Evolutionary conservation across 495 filamentous ascomycete genomes (phyloP).

Genomic region (Parachaetomium inaequale): DNA sequence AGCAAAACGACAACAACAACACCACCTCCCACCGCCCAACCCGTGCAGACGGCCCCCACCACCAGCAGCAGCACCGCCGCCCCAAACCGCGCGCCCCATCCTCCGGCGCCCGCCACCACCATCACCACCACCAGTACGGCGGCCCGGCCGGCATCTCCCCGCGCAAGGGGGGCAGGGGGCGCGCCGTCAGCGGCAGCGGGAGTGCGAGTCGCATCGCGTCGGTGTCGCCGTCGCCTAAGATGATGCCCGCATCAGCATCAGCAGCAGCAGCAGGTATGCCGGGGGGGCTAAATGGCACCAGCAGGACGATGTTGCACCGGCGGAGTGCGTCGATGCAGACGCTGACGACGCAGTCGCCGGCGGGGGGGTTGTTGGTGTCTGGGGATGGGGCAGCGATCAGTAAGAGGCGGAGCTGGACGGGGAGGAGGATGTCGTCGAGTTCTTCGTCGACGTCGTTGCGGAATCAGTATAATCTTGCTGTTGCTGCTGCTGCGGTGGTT

Average conservation of each 20-base stretch:
- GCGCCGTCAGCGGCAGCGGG: constrained; percentile 22
- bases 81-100: constrained; percentile 43
- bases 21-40: constrained; percentile 12
- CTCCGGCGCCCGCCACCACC: constrained; percentile 40
- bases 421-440: constrained; percentile 4
- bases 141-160: constrained; percentile 32
- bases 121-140: too few species aligned
- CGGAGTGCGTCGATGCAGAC: constrained; percentile 31
- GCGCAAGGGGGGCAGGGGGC: constrained; percentile 40
- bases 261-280: too few species aligned
- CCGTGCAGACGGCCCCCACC: constrained; percentile 10
- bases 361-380: not conserved
- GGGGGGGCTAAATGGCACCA: not conserved
- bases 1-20: too few species aligned
- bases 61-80: constrained; percentile 29
- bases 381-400: constrained; percentile 17
- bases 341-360: constrained; percentile 5
- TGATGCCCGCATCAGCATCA: constrained; percentile 14
- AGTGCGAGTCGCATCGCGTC: not conserved
- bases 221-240: constrained; percentile 5
- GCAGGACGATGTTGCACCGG: constrained; percentile 21
- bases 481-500: not conserved
- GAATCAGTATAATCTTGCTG: not conserved
- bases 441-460: not conserved
- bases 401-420: constrained; percentile 32